These are phyloP conservation scores for Sechiopsis laciniata DNA, from an alignment of 306 rosid species.

Conservation along the genomic window DNA sequence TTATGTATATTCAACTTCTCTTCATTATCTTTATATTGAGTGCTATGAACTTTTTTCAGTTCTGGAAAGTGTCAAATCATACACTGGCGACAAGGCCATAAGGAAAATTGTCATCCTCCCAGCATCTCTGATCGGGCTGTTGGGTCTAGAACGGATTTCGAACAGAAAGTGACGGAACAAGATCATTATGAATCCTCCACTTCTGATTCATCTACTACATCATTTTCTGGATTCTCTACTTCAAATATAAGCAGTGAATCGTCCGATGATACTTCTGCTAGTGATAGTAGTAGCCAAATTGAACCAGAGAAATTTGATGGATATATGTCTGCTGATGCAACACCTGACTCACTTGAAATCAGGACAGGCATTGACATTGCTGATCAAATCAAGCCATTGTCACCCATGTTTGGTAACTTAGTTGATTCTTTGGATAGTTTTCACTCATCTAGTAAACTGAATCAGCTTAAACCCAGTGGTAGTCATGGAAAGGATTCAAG, in stretches of 20 bases:
- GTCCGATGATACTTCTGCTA: conserved; percentile 69
- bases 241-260: conserved; percentile 40
- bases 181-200: conserved; percentile 32
- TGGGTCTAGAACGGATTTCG: conserved; percentile 30
- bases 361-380: conserved; percentile 22
- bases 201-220: conserved; percentile 50
- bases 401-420: conserved; percentile 86
- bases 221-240: conserved; percentile 83
- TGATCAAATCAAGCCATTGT: conserved; percentile 43
- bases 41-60: conserved; percentile 40
- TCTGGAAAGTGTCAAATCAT: conserved; percentile 78
- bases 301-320: conserved; percentile 55
- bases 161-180: conserved; percentile 31
- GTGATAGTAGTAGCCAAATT: conserved; percentile 53
- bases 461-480: conserved; percentile 26
- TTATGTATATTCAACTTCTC: neutral
- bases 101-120: conserved; percentile 66
- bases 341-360: conserved; percentile 35
- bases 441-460: conserved; percentile 35
- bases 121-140: conserved; percentile 18
- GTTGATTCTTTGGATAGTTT: conserved; percentile 47
- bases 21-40: conserved; percentile 1
- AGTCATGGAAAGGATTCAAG: too few species aligned
- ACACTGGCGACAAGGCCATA: conserved; percentile 97
- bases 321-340: conserved; percentile 34